Conservation (phyloP, 2,329 filamentous ascomycete genomes). For the Claviceps digitariae region DNA sequence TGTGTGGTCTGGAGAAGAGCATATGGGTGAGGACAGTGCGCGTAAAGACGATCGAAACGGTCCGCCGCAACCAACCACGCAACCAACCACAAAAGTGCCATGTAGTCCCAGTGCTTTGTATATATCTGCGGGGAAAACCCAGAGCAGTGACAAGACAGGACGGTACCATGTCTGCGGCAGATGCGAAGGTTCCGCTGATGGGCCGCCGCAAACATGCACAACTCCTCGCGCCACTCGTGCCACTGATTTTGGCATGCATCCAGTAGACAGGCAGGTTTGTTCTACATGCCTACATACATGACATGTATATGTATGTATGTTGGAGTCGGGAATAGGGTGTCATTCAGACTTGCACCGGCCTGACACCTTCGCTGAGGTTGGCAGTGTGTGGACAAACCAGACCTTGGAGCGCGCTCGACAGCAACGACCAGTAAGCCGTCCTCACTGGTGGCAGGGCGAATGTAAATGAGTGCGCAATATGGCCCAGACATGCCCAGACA, state of each 20-base stretch:
- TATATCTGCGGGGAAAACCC: no score
- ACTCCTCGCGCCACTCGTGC: not conserved
- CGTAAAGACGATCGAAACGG: not conserved
- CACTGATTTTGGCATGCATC: not conserved
- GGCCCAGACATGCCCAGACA: no score
- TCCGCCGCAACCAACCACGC: not conserved
- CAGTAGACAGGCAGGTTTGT: no score
- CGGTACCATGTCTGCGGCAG: not conserved
- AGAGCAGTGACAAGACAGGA: no score
- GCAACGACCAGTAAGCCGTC: not conserved
- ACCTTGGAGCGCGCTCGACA: not conserved
- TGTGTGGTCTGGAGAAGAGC: not conserved
- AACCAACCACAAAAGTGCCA: not conserved
- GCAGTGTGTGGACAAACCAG: not conserved
- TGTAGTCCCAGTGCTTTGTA: no score
- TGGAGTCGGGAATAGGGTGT: no score
- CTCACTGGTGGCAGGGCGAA: no score
- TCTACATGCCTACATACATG: no score
- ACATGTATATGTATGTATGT: no score
- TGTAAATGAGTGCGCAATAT: no score
- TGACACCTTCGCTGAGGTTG: no score
- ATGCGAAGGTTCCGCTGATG: not conserved
- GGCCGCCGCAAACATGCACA: not conserved
- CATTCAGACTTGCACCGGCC: no score
- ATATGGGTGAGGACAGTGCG: not conserved